Percentiles rank a stretch among this genome's conserved stretches.
These are phyloP conservation scores for Paecilomyces fulvus DNA, from an alignment of 2,329 filamentous ascomycete species.

Conservation along the genomic window DNA sequence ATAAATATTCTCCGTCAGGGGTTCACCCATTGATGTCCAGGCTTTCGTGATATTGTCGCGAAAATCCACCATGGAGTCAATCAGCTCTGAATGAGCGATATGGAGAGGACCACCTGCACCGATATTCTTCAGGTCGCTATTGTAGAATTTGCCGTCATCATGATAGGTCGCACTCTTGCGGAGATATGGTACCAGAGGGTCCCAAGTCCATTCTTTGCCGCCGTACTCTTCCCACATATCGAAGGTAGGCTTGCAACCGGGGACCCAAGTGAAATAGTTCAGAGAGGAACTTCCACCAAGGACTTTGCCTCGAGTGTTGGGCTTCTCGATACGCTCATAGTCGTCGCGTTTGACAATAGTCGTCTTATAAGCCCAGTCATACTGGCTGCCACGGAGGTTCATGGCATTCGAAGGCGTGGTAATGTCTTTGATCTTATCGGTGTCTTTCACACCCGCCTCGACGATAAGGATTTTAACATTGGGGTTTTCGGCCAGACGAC, in stretches of 20 bases:
- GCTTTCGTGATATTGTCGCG: constrained; percentile 37
- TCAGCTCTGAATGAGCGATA: constrained; percentile 48
- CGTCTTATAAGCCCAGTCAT: constrained; percentile 56
- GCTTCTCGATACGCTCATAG: constrained; percentile 55
- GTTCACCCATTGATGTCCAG: constrained; percentile 46
- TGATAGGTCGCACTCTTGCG: constrained; percentile 50
- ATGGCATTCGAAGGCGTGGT: constrained; percentile 50
- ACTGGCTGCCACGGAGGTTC: constrained; percentile 46
- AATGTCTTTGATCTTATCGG: constrained; percentile 45
- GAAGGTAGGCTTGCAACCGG: constrained; percentile 50
- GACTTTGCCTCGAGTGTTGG: constrained; percentile 52
- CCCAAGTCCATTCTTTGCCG: constrained; percentile 49
- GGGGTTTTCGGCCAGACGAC: constrained; percentile 44
- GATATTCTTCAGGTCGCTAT: constrained; percentile 40
- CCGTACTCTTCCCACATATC: constrained; percentile 42
- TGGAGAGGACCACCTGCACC: constrained; percentile 46
- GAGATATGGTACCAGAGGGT: constrained; percentile 43
- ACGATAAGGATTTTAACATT: constrained; percentile 33
- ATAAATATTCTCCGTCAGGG: constrained; percentile 47
- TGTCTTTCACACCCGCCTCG: constrained; percentile 35
- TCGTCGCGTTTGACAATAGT: constrained; percentile 48
- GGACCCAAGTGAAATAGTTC: constrained; percentile 59
- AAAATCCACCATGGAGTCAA: constrained; percentile 47
- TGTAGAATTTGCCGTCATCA: constrained; percentile 43
- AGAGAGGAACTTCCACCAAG: constrained; percentile 51